Conservation (phyloP, 768 basidiomycete species). For the Rhodotorula diobovata region DNA sequence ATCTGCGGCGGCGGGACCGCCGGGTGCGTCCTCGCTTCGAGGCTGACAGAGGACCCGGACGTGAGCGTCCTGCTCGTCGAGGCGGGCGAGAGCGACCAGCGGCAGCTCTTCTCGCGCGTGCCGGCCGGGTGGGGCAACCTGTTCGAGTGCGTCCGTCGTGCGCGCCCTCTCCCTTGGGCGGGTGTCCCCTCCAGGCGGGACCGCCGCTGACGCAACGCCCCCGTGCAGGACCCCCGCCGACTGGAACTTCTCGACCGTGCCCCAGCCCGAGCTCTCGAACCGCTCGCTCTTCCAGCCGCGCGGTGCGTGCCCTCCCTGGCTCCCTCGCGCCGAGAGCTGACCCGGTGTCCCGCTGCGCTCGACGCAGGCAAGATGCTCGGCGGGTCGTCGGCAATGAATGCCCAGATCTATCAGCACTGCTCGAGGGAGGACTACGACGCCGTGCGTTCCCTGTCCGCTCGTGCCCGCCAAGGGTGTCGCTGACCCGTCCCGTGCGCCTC, state of each 20-base stretch:
- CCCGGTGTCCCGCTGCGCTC: no score
- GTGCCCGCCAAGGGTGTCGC: background rate
- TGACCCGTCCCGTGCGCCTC: no score
- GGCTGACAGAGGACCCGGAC: conserved; percentile 36
- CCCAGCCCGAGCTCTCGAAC: conserved; percentile 9
- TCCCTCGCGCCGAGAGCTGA: background rate
- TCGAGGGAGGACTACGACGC: conserved; percentile 35
- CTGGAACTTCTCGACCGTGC: conserved; percentile 26
- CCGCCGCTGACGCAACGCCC: background rate
- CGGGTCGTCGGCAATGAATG: conserved; percentile 35
- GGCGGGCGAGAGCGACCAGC: conserved; percentile 36
- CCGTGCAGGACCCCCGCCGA: conserved; percentile 21
- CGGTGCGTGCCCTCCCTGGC: background rate
- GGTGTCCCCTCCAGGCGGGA: no score
- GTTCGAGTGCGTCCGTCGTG: conserved; percentile 4
- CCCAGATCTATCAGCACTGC: conserved; percentile 36
- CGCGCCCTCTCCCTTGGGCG: background rate
- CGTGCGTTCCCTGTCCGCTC: conserved; percentile 5
- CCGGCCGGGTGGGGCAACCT: conserved; percentile 35
- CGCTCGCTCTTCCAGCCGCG: conserved; percentile 32
- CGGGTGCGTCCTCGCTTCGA: conserved; percentile 37
- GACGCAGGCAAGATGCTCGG: conserved; percentile 38
- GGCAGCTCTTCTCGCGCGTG: conserved; percentile 25
- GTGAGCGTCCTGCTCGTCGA: conserved; percentile 35
- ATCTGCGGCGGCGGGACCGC: conserved; percentile 37